Percentiles rank a stretch among this genome's conserved stretches.
phyloP scores from a whole-genome alignment of 164 flowering plant genomes.

The Vitis riparia region DNA sequence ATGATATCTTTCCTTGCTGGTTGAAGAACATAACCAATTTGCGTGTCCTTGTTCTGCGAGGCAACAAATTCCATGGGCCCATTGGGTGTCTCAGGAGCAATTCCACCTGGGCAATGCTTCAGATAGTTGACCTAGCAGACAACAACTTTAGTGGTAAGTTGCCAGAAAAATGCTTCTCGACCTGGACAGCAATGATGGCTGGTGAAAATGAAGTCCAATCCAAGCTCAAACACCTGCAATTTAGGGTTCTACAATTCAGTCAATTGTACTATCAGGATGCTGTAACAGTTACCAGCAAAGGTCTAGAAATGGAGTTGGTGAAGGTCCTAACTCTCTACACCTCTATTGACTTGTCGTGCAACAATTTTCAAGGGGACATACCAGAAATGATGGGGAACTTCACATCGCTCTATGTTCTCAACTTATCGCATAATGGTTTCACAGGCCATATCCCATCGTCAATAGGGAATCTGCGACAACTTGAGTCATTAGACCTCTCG shows the following conservation, averaged over 20 bases:
- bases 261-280: too few relatives aligned
- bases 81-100: slow-evolving; percentile 5
- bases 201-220: too few relatives aligned
- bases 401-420: slow-evolving; percentile 13
- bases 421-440: slow-evolving; percentile 9
- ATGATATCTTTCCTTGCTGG: too few relatives aligned
- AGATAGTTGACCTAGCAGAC: slow-evolving; percentile 19
- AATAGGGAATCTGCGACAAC: slow-evolving; percentile 10
- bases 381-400: slow-evolving; percentile 14
- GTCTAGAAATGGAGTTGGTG: not conserved
- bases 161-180: not conserved
- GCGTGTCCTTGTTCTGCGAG: slow-evolving; percentile 20
- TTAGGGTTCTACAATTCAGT: too few relatives aligned
- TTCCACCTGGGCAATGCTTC: slow-evolving; percentile 8
- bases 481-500: slow-evolving; percentile 22
- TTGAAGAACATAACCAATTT: not conserved
- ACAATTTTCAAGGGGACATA: slow-evolving; percentile 17
- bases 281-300: too few relatives aligned
- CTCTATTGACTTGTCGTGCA: slow-evolving; percentile 22
- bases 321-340: slow-evolving; percentile 18
- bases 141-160: slow-evolving; percentile 11
- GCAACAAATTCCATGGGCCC: slow-evolving; percentile 10
- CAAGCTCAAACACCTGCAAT: too few relatives aligned
- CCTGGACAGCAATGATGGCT: too few relatives aligned
- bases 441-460: slow-evolving; percentile 4